These are phyloP conservation scores for Citrus reticulata DNA, from an alignment of 345 rosid species.

Conservation along the genomic window DNA sequence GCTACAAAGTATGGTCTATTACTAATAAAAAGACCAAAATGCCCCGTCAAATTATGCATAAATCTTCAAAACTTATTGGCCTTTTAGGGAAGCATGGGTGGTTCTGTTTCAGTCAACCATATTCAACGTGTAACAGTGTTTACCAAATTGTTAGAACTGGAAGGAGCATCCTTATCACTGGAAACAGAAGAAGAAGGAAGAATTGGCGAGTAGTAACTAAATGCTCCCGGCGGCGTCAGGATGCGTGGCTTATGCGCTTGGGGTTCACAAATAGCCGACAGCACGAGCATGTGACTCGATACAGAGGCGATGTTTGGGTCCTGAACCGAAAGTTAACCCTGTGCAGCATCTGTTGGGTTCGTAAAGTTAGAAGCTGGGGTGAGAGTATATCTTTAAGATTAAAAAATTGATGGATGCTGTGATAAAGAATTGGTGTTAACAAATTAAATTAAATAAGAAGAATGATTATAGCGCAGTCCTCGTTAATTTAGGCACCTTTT, in stretches of 20 bases:
- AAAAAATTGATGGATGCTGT: too few species aligned
- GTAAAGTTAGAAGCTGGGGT: too few species aligned
- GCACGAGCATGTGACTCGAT: not conserved
- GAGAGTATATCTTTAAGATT: too few species aligned
- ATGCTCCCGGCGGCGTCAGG: not conserved
- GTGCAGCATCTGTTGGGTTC: not conserved
- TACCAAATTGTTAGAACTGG: too few species aligned
- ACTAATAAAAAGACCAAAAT: not conserved
- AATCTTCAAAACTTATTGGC: not conserved
- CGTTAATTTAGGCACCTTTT: too few species aligned
- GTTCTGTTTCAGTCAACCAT: not conserved
- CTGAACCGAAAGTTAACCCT: not conserved
- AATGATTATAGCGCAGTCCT: too few species aligned
- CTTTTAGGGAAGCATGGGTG: not conserved
- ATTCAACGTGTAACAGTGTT: not conserved
- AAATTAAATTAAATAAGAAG: too few species aligned
- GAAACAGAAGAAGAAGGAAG: not conserved
- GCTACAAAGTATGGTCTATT: not conserved
- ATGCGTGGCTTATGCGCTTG: not conserved
- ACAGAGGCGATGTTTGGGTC: too few species aligned
- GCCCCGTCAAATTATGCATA: not conserved
- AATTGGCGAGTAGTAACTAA: not conserved
- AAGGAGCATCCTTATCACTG: not conserved
- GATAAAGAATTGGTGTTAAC: too few species aligned
- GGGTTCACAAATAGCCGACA: slow-evolving; percentile 9